phyloP scores from a whole-genome alignment of 1,284 basidiomycete genomes.

The Leccinum idahoense region DNA sequence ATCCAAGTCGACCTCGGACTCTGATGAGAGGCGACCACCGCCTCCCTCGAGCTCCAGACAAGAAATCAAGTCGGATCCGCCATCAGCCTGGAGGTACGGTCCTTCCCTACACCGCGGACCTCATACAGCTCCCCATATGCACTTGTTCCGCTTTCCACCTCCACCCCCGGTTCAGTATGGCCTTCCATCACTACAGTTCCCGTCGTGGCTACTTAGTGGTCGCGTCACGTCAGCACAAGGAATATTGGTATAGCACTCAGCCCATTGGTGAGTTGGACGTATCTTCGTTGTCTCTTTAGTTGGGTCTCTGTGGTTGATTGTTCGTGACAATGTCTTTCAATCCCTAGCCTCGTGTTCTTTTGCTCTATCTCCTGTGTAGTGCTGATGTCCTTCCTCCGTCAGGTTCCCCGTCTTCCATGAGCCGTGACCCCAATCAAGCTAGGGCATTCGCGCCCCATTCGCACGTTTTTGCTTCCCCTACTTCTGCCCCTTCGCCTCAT shows the following conservation, averaged over 20 bases:
- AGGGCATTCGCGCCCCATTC: slow-evolving; percentile 7
- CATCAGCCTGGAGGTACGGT: slow-evolving; percentile 9
- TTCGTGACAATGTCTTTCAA: slow-evolving; percentile 1
- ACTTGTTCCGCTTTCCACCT: slow-evolving; percentile 14
- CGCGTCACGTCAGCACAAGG: slow-evolving; percentile 8
- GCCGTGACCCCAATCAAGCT: slow-evolving; percentile 9
- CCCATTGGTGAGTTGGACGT: slow-evolving; percentile 9
- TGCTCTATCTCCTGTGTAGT: slow-evolving; percentile 1
- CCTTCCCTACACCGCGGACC: not conserved
- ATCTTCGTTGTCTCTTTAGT: slow-evolving; percentile 4
- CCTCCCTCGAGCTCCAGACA: too few relatives aligned
- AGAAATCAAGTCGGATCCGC: slow-evolving; percentile 9
- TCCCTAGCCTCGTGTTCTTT: slow-evolving; percentile 1
- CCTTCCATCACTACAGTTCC: slow-evolving; percentile 5
- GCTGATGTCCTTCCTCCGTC: slow-evolving; percentile 10
- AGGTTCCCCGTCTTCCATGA: slow-evolving; percentile 16
- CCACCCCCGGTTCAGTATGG: slow-evolving; percentile 12
- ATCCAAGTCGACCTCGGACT: too few relatives aligned
- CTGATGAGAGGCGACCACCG: too few relatives aligned
- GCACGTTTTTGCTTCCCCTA: slow-evolving; percentile 6
- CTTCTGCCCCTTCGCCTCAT: not conserved
- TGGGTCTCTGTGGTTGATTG: not conserved
- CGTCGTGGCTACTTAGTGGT: slow-evolving; percentile 18
- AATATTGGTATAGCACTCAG: slow-evolving; percentile 20
- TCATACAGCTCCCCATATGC: slow-evolving; percentile 1